These are phyloP conservation scores for Suillus cothurnatus DNA, from an alignment of 768 basidiomycete genomes.

Conservation along the genomic window DNA sequence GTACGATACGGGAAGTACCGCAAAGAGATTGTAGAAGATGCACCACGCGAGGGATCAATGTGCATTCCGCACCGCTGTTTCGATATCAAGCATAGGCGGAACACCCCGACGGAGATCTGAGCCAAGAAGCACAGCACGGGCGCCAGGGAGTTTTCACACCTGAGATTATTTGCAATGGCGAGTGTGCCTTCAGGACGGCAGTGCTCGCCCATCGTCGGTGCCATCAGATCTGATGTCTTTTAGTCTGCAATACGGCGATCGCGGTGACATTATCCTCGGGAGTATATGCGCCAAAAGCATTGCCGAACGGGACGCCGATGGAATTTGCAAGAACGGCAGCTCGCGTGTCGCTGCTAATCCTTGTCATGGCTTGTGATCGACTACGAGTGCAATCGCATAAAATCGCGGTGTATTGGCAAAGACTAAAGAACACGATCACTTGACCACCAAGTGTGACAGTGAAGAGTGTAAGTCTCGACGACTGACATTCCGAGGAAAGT, in stretches of 20 bases:
- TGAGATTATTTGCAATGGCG: constrained; percentile 28
- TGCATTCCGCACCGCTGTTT: constrained; percentile 35
- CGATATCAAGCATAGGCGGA: constrained; percentile 39
- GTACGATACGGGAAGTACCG: constrained; percentile 43
- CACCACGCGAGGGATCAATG: constrained; percentile 41
- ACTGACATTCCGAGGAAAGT: neutral
- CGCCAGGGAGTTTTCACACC: constrained; percentile 42
- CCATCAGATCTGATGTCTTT: constrained; percentile 45
- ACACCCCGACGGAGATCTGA: constrained; percentile 39
- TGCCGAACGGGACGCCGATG: constrained; percentile 40
- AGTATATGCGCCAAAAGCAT: constrained; percentile 44
- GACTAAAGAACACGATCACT: constrained; percentile 32
- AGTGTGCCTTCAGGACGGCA: constrained; percentile 55
- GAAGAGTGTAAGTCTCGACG: neutral
- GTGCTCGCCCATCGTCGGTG: constrained; percentile 52
- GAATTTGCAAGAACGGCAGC: constrained; percentile 44
- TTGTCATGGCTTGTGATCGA: constrained; percentile 34
- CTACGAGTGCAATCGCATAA: constrained; percentile 40
- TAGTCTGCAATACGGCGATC: constrained; percentile 30
- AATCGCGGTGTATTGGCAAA: constrained; percentile 48
- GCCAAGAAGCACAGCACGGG: constrained; percentile 48
- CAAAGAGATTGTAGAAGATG: constrained; percentile 45
- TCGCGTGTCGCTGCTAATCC: constrained; percentile 50
- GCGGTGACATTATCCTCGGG: constrained; percentile 48
- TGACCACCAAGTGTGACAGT: neutral